Base-by-base conservation (phyloP, 108 stramenopile genomes). In the Cyclostephanos tholiformis region DNA sequence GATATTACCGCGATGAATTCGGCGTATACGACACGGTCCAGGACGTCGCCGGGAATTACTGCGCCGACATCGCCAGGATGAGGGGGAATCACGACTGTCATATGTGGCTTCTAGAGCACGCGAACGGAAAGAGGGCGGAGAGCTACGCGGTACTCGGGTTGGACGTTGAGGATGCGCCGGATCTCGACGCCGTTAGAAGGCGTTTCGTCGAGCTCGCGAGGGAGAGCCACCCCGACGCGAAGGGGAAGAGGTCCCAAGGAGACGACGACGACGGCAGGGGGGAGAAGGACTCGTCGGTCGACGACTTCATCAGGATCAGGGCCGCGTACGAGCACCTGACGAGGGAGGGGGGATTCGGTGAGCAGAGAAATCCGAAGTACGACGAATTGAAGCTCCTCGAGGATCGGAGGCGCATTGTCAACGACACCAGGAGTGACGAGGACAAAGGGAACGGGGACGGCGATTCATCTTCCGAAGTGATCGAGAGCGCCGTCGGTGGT, bases 1-100 rank as follows among this genome's bases (percentile, higher is more conserved):
- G 76, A 50, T 92, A 89, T 51, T 82, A 89, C 39, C 83, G 77
- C 20, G 67, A 88, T 29, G 80, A 85, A 35, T 86, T 88, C 69
- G 86, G 65, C 51, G 65, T 95, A 20, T 87, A 74, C 53, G 93
- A 95, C 51, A 85, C 86, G 30, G 41, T 72, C 1, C 83, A 72
- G 36, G 93, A 95, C 69, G 66, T 64, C 53, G 89, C 93, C 12
- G 93, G 93, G 6, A 92, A 95, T 59, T 95, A 86, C 69, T 80
- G 79, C 29, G 93, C 93, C 1, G 90, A 89, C 77, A 69, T 95
- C 58, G 93, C 93, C 30, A 87, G 86, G 59, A 95, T 95, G 93
- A 90, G 83, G 25, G 69, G 86, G 9, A 87, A 89, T 65, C 39
- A 48, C 32, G 44, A 60, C 19, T 82, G 86, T 26, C 86, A 86